These are phyloP conservation scores for Penicillium steckii DNA, from an alignment of 495 filamentous ascomycete species.

Conservation along the genomic window DNA sequence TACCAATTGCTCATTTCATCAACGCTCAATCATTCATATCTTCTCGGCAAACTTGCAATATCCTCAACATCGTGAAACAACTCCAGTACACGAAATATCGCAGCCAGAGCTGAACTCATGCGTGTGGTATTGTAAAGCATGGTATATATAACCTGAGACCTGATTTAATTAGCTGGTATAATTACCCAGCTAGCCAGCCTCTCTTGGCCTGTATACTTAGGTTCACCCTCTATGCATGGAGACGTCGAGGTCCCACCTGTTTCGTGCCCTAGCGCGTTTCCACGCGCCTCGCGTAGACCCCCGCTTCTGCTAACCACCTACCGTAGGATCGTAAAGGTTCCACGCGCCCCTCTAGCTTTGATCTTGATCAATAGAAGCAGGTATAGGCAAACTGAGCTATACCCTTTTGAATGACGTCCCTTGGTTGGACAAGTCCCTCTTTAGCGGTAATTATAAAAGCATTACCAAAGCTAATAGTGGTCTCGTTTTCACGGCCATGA, in stretches of 20 bases:
- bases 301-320: neutral
- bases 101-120: too few relatives aligned
- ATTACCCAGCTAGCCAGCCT: neutral
- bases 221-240: neutral
- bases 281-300: conserved; percentile 1
- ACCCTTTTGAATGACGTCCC: neutral
- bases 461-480: neutral
- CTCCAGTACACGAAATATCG: too few relatives aligned
- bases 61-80: too few relatives aligned
- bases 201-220: conserved; percentile 1
- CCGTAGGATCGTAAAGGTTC: conserved; percentile 1
- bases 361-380: neutral
- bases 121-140: neutral
- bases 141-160: neutral
- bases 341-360: conserved; percentile 1
- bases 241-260: neutral
- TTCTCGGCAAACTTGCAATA: too few relatives aligned
- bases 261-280: neutral
- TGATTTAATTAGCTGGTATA: neutral
- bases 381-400: neutral
- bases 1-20: too few relatives aligned
- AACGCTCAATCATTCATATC: too few relatives aligned
- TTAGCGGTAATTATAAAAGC: conserved; percentile 2
- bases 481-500: neutral
- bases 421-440: neutral